phyloP scores from a whole-genome alignment of 2,329 filamentous ascomycete species.

The Apiospora saccharicola region DNA sequence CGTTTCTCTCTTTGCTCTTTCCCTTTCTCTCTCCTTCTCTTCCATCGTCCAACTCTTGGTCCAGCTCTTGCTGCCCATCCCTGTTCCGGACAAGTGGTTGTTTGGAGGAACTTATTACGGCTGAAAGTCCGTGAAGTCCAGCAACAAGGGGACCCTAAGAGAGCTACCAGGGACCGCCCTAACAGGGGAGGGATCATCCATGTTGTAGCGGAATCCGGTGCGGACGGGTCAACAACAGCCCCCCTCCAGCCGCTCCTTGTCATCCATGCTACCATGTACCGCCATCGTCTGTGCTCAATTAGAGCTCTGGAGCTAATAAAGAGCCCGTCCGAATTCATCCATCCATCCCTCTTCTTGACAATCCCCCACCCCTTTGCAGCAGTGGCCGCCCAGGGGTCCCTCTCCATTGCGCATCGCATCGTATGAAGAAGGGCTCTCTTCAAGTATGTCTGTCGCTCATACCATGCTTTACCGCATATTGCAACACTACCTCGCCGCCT shows the following conservation, averaged over 20 bases:
- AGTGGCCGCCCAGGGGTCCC: neutral
- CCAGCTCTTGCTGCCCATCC: neutral
- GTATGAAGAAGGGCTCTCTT: neutral
- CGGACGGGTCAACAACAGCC: slow-evolving; percentile 14
- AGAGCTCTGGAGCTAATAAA: slow-evolving; percentile 17
- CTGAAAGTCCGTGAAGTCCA: neutral
- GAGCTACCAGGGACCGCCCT: slow-evolving; percentile 12
- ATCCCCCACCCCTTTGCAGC: slow-evolving; percentile 13
- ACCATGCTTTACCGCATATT: slow-evolving; percentile 14
- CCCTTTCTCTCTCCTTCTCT: neutral
- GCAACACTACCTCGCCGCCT: slow-evolving; percentile 12
- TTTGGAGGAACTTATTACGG: slow-evolving; percentile 13
- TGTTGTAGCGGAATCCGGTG: slow-evolving; percentile 21
- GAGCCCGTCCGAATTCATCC: slow-evolving; percentile 15
- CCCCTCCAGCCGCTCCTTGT: slow-evolving; percentile 21
- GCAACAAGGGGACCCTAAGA: slow-evolving; percentile 5
- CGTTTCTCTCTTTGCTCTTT: neutral
- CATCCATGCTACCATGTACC: slow-evolving; percentile 15
- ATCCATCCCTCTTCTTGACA: slow-evolving; percentile 17
- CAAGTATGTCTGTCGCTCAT: neutral
- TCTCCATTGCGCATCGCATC: neutral
- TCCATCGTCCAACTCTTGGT: neutral
- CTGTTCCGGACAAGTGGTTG: neutral
- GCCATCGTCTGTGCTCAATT: slow-evolving; percentile 16
- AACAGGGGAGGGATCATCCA: slow-evolving; percentile 19